These are phyloP conservation scores for Jatropha multifida DNA, from an alignment of 441 rosid species.

Conservation along the genomic window DNA sequence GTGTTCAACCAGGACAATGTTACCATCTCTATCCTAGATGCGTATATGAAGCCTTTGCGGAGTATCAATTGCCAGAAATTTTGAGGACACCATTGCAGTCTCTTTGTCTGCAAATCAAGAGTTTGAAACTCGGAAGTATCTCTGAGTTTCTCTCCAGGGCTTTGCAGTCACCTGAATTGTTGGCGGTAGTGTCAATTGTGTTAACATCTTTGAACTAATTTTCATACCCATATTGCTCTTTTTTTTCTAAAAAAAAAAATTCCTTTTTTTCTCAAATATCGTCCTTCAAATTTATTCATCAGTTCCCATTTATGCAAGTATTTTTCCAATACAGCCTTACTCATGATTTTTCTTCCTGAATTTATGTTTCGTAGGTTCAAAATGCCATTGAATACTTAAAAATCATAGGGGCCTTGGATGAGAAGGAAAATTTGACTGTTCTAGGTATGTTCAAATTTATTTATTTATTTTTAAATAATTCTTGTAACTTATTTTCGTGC, in stretches of 20 bases:
- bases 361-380: conserved; percentile 56
- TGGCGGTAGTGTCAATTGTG: conserved; percentile 50
- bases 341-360: neutral
- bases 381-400: conserved; percentile 86
- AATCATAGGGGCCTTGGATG: conserved; percentile 83
- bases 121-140: conserved; percentile 78
- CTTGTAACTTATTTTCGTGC: conserved; percentile 11
- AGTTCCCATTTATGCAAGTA: neutral
- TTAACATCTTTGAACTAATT: conserved; percentile 16
- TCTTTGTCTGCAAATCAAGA: conserved; percentile 88
- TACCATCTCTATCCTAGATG: conserved; percentile 88
- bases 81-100: conserved; percentile 94
- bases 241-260: too few species aligned
- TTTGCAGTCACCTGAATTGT: conserved; percentile 82
- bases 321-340: conserved; percentile 3
- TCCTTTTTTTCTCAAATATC: too few species aligned
- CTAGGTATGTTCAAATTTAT: conserved; percentile 47
- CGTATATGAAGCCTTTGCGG: conserved; percentile 77
- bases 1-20: conserved; percentile 91
- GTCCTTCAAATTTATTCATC: neutral
- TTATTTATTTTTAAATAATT: conserved; percentile 14
- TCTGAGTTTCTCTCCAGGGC: conserved; percentile 81
- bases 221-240: neutral
- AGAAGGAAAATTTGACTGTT: conserved; percentile 69
- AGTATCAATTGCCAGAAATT: conserved; percentile 92